These are phyloP conservation scores for Grigorovia transvaalensis DNA, from an alignment of 805 yeast genomes.

Conservation along the genomic window DNA sequence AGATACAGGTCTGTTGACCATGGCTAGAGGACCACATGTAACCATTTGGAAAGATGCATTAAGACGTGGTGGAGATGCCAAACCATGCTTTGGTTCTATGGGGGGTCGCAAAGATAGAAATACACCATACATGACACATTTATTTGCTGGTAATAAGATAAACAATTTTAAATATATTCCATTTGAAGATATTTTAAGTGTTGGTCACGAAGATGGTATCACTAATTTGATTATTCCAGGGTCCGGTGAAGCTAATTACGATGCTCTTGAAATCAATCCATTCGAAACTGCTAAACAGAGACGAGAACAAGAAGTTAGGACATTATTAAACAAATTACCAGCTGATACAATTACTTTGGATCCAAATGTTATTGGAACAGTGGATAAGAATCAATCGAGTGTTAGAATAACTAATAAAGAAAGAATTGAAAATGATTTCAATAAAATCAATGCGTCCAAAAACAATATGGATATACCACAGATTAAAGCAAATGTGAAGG, in stretches of 20 bases:
- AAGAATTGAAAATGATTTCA: conserved; percentile 34
- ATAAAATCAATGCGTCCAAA: conserved; percentile 27
- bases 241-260: conserved; percentile 95
- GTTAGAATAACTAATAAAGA: conserved; percentile 57
- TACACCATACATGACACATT: conserved; percentile 86
- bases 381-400: conserved; percentile 57
- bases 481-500: conserved; percentile 58
- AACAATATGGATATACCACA: conserved; percentile 42
- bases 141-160: conserved; percentile 67
- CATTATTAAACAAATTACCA: conserved; percentile 73
- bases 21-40: conserved; percentile 94
- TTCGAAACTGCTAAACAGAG: conserved; percentile 86
- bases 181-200: conserved; percentile 90
- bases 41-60: conserved; percentile 87
- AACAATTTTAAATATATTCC: conserved; percentile 72
- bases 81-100: conserved; percentile 40
- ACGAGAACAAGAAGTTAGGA: conserved; percentile 83
- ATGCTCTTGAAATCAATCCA: conserved; percentile 88
- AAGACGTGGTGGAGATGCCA: conserved; percentile 31
- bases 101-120: conserved; percentile 29
- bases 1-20: conserved; percentile 76
- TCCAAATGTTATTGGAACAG: conserved; percentile 78
- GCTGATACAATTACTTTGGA: conserved; percentile 90
- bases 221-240: conserved; percentile 91
- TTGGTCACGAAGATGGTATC: conserved; percentile 71